Evolutionary conservation across 306 rosid species (phyloP).

Genomic region (Lathyrus oleraceus): DNA sequence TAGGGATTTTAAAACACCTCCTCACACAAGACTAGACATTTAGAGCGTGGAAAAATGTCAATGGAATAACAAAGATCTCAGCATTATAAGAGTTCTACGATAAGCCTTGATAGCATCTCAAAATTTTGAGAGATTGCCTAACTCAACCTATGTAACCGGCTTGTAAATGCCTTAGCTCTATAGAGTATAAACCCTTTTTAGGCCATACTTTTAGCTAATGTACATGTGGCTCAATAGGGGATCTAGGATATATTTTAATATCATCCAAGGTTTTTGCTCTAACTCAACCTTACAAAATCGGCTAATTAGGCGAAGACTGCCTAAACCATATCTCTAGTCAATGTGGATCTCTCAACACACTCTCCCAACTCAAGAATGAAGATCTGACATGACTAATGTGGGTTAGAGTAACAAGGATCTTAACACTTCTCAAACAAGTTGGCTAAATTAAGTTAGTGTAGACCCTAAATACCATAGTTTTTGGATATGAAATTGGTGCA

Average conservation of each 20-base stretch:
- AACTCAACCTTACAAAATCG: neutral
- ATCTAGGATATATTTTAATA: neutral
- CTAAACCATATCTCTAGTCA: neutral
- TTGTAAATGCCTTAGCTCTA: neutral
- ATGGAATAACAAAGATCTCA: neutral
- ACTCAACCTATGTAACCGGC: neutral
- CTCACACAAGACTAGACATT: neutral
- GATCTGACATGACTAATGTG: neutral
- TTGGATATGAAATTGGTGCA: constrained; percentile 3
- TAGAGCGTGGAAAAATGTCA: neutral
- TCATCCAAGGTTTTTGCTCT: neutral
- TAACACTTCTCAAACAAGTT: neutral
- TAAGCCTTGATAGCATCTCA: neutral
- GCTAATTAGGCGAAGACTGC: neutral
- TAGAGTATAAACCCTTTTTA: neutral
- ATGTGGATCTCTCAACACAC: neutral
- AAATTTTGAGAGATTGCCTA: neutral
- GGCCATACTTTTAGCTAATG: neutral
- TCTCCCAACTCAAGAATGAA: neutral
- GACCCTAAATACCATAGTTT: neutral
- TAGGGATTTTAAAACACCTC: neutral
- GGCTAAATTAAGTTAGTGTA: neutral
- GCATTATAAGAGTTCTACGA: neutral
- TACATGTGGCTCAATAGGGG: neutral
- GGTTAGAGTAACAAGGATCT: neutral